A percentile compares a stretch with the other conserved stretches of the same genome.
phyloP scores from a whole-genome alignment of 2,329 filamentous ascomycete species.

The Stromatinia cepivora region DNA sequence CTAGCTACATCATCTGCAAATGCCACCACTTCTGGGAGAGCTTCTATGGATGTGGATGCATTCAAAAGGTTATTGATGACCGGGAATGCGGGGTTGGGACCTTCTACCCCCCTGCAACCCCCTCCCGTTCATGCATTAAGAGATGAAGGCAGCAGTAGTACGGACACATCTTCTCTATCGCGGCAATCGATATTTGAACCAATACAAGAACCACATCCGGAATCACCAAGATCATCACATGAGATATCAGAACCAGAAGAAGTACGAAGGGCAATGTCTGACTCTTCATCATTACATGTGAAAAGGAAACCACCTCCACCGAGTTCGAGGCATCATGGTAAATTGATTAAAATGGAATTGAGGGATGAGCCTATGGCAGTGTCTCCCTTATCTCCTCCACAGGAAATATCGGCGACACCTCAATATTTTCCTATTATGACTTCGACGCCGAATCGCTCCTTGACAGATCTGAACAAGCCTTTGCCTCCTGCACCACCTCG shows the following conservation, averaged over 20 bases:
- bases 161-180: conserved; percentile 59
- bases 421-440: conserved; percentile 31
- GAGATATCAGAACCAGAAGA: conserved; percentile 58
- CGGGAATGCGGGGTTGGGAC: conserved; percentile 54
- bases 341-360: conserved; percentile 60
- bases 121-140: conserved; percentile 34
- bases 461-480: conserved; percentile 60
- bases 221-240: conserved; percentile 59
- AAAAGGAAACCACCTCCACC: conserved; percentile 73
- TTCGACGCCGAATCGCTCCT: conserved; percentile 37
- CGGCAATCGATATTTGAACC: conserved; percentile 59
- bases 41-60: conserved; percentile 70
- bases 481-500: conserved; percentile 56
- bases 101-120: conserved; percentile 38
- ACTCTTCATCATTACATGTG: conserved; percentile 40
- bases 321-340: conserved; percentile 78
- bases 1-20: conserved; percentile 26
- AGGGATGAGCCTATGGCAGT: conserved; percentile 44
- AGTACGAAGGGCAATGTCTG: conserved; percentile 43
- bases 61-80: conserved; percentile 77
- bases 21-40: conserved; percentile 40
- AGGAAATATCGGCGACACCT: conserved; percentile 29
- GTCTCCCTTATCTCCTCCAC: conserved; percentile 37
- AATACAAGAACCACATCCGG: conserved; percentile 43
- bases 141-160: conserved; percentile 52